A percentile compares a stretch with the other conserved stretches of the same genome.
Evolutionary conservation across 345 rosid genomes (phyloP).

Genomic region (Xanthoceras sorbifolium): DNA sequence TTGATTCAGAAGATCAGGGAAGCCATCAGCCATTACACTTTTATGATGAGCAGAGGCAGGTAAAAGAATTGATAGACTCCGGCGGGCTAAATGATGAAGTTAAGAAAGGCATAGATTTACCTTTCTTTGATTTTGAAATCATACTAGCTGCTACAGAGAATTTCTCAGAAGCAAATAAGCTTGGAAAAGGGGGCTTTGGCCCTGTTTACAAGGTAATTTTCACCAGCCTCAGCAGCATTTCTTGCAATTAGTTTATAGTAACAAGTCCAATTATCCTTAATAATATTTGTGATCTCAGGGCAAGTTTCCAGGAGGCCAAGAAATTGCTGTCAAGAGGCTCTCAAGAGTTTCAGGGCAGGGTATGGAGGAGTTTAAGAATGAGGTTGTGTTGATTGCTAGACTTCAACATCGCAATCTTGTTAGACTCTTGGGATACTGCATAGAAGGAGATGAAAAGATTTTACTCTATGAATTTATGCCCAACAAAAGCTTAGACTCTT

Average conservation of each 20-base stretch:
- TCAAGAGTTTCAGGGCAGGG: constrained; percentile 63
- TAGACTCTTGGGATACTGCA: constrained; percentile 53
- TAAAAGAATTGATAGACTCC: constrained; percentile 34
- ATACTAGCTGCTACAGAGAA: constrained; percentile 50
- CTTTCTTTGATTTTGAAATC: constrained; percentile 38
- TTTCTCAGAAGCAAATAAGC: constrained; percentile 49
- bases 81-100: constrained; percentile 35
- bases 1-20: constrained; percentile 25
- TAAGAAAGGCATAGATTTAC: constrained; percentile 46
- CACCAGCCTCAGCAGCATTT: not conserved
- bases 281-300: constrained; percentile 32
- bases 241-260: not conserved
- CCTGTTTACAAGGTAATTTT: constrained; percentile 57
- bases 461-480: constrained; percentile 62
- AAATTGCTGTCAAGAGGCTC: constrained; percentile 66
- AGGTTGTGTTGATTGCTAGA: constrained; percentile 51
- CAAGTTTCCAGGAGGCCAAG: constrained; percentile 45
- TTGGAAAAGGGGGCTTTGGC: constrained; percentile 67
- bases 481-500: constrained; percentile 61
- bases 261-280: not conserved
- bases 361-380: constrained; percentile 58
- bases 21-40: constrained; percentile 22
- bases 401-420: constrained; percentile 67
- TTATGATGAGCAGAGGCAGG: constrained; percentile 31
- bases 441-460: constrained; percentile 47